Evolutionary conservation across 2,329 filamentous ascomycete species (phyloP), one percentile per base, ranked within the genome.

Genomic region (Fusarium sp.): DNA sequence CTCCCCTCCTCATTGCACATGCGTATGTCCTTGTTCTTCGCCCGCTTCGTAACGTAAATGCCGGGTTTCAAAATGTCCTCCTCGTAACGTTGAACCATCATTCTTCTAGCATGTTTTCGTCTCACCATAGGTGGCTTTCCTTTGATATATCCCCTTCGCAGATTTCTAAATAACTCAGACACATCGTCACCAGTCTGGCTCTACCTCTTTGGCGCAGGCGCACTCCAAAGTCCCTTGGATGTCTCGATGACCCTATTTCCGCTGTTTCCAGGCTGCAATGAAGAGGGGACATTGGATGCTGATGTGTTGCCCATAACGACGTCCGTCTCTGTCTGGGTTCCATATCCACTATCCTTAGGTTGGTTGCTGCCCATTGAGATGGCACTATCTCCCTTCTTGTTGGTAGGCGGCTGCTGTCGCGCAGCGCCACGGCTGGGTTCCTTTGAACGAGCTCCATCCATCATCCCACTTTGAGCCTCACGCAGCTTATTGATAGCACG

Each of bases 401-500:
- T 76, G 39, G 67, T 70, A n/a, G 75, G 60, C 35, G 63, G 67
- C 59, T 67, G 67, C 41, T 61, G 70, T 49, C 66, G 67, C 26
- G 63, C 72, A 48, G 72, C 49, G 24, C 85, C 85, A 20, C 83
- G 83, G 28, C 77, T 77, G 15, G 89, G 88, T 78, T 90, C 87
- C 44, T 83, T 83, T 60, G 86, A 88, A 67, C 82, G 83, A 45
- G 84, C 83, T n/a, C 90, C 90, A 75, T 92, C 88, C 90, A 92
- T 92, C 75, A 90, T 84, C 26, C 86, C 83, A 72, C 88, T 84
- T 76, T 90, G 89, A 5, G 89, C 89, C 81, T 92, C 91, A 66
- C 90, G 87, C 52, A 93, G 83, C 83, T 92, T 93, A 82, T 93
- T 92, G 80, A 93, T 93, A 39, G 91, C 91, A 55, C 91, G 86